Base-by-base conservation (phyloP, 768 basidiomycete species). In the Boletus rufocinnamomeus region DNA sequence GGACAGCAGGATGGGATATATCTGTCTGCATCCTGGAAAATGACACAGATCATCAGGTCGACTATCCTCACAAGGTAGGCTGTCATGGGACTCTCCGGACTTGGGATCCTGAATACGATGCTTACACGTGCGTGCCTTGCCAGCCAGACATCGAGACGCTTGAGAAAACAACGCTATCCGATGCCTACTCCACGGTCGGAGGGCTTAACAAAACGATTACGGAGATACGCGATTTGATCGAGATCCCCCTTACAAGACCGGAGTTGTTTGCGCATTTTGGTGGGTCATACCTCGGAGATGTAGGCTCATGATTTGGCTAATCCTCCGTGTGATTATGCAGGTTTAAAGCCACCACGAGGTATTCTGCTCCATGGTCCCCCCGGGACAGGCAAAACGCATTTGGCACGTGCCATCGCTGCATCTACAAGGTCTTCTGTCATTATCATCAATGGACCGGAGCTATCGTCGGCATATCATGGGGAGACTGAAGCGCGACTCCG, bases 321-420 rank as follows among this genome's bases (percentile, higher is more conserved):
- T 25, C 34, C 27, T 27, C 40, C 49, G 14, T 25, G n/a, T 40
- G 46, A 50, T 59, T n/a, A 55, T 51, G 25, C 54, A 84, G 93
- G 91, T 37, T 80, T 99, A n/a, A 95, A 91, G 66, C 95, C 96
- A 17, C 95, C 96, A n/a, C 86, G 92, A 47, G 97, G 97, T 5
- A 89, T 98, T 46, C 82, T 98, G 21, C 83, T 99, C 2, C 89
- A 98, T 72, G 97, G 97, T 13, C 95, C 95, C 13, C 94, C 97
- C 3, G 97, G 97, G 38, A 98, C 97, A 10, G 97, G 97, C 17
- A 99, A 99, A 76, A 99, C 97, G 0, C 94, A 97, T 68, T 79
- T 99, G 2, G 96, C 97, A 13, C 87, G 94, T 60, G 92, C 95
- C 16, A 95, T 99, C 58, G 95, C 96, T 4, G 82, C 87, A 0